A percentile compares a stretch with the other conserved stretches of the same genome.
Evolutionary conservation across 331 rosid species (phyloP).

Genomic region (Malus hybrid): DNA sequence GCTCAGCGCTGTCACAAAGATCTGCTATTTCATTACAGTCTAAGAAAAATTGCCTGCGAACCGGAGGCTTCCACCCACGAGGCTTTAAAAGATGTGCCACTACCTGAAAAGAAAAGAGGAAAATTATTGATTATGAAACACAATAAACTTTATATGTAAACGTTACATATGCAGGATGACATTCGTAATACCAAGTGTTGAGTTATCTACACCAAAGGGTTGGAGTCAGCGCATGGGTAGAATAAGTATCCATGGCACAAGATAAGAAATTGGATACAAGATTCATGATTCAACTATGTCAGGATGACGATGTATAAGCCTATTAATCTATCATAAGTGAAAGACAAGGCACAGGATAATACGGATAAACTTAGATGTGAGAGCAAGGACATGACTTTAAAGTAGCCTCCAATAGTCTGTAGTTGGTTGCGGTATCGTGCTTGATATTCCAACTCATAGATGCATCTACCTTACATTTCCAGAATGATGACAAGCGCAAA

Average conservation of each 20-base stretch:
- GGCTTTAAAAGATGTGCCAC: constrained; percentile 92
- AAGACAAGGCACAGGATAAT: not conserved
- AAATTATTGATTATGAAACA: constrained; percentile 11
- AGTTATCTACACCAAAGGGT: too few relatives aligned
- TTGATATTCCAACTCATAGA: not conserved
- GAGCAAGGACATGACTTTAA: not conserved
- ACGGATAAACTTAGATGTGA: not conserved
- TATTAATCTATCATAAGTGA: not conserved
- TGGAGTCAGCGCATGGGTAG: not conserved
- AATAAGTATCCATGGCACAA: not conserved
- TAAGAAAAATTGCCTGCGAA: constrained; percentile 91
- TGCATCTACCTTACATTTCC: not conserved
- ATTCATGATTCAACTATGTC: not conserved
- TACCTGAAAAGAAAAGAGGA: constrained; percentile 46
- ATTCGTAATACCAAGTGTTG: not conserved
- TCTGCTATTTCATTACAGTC: constrained; percentile 99
- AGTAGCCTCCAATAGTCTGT: not conserved
- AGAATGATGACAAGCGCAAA: not conserved
- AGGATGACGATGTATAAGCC: not conserved
- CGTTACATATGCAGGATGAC: not conserved
- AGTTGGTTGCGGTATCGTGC: not conserved
- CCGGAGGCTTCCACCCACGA: constrained; percentile 99
- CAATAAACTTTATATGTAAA: not conserved
- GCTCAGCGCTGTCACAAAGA: constrained; percentile 96
- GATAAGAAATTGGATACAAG: not conserved